Evolutionary conservation across 192 early-diverging fungal species (phyloP), one percentile per base, ranked within the genome.

Genomic region (Coemansia furcata): DNA sequence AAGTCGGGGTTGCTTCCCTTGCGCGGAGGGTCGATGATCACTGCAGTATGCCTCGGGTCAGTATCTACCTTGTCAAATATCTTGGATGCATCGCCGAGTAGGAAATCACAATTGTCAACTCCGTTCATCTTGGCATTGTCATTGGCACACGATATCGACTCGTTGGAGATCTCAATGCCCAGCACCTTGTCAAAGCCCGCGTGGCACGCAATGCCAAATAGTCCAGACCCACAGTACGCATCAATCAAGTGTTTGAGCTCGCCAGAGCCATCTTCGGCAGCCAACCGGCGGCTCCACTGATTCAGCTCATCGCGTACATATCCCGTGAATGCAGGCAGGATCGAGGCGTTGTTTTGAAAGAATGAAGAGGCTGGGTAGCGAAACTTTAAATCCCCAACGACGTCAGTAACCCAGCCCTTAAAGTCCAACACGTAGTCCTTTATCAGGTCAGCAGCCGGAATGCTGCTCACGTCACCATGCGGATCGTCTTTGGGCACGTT

Each of bases 11-110:
- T 82, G 76, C 88, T 87, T 12, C 90, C 90, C 57, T 87, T 89
- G 61, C 87, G 83, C 6, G 88, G 87, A 9, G 90, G 90, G 32
- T 91, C 90, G n/a, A 91, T 87, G 32, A 91, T 84, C n/a, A 91
- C 77, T 9, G 87, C 87, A 0, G 87, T 86, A 58, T 80, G 72
- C 33, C 81, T 77, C 1, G 82, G 69, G 46, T 73, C 65, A n/a
- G 80, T 78, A 11, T 72, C 78, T 5, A 84, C 84, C 63, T 86
- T 82, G 6, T 80, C 83, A 77, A 91, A 91, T 35, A 87, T 76
- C 62, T 82, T 82, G 15, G 83, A 73, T 4, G 85, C 87, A 50
- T 89, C 86, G 44, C 88, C 89, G 38, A 84, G 65, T 32, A 86
- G 60, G 70, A 90, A 90, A 35, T 84, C 80, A 35, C 74, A 81